Evolutionary conservation across 2,329 filamentous ascomycete genomes (phyloP).

Genomic region (Stenocarpella maydis): DNA sequence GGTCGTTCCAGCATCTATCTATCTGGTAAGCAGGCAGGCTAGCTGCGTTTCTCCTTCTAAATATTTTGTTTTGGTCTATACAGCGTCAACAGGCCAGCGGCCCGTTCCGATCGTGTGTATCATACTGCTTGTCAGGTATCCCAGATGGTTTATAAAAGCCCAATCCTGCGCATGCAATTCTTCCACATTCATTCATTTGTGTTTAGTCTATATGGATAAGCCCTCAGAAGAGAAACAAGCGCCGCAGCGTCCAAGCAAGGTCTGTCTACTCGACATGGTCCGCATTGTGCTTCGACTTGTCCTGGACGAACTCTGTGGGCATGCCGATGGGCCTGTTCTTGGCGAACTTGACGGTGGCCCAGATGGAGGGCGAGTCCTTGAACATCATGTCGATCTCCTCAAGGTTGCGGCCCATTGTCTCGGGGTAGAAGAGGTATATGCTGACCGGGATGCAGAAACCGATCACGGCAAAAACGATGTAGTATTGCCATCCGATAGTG

Average conservation of each 20-base stretch:
- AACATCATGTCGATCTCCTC: conserved; percentile 57
- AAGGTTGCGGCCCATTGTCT: conserved; percentile 59
- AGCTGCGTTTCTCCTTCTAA: background rate
- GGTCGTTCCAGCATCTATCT: background rate
- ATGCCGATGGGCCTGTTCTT: conserved; percentile 42
- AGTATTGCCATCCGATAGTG: conserved; percentile 60
- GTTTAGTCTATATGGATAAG: background rate
- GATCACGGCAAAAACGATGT: conserved; percentile 58
- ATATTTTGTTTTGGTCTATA: conserved; percentile 15
- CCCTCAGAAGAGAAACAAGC: background rate
- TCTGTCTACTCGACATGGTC: conserved; percentile 25
- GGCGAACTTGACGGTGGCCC: conserved; percentile 48
- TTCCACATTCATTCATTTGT: conserved; percentile 6
- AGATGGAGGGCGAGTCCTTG: conserved; percentile 48
- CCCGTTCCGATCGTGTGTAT: conserved; percentile 1
- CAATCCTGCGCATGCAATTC: conserved; percentile 15
- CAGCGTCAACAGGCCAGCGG: conserved; percentile 12
- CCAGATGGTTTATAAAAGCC: conserved; percentile 1
- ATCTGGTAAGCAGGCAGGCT: background rate
- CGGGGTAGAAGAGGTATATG: conserved; percentile 56
- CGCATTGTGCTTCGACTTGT: conserved; percentile 27
- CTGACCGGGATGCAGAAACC: conserved; percentile 53
- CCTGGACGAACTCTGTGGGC: conserved; percentile 34
- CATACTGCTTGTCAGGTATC: conserved; percentile 14
- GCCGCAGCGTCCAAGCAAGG: background rate